phyloP scores from a whole-genome alignment of 805 yeast species.

The Yamadazyma sp. region DNA sequence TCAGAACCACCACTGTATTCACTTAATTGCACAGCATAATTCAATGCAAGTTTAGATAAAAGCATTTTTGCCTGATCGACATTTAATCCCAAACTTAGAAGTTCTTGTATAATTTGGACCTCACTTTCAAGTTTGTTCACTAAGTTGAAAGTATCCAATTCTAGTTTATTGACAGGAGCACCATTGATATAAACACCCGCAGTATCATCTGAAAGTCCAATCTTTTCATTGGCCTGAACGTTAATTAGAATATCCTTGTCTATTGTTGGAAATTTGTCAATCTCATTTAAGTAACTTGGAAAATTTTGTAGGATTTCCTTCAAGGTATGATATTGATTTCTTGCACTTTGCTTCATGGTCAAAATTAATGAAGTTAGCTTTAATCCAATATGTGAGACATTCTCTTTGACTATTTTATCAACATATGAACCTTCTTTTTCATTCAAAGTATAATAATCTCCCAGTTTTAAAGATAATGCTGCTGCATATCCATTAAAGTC shows the following conservation, averaged over 20 bases:
- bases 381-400: slow-evolving; percentile 30
- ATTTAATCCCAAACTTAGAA: slow-evolving; percentile 28
- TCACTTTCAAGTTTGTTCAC: slow-evolving; percentile 35
- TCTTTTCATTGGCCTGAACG: slow-evolving; percentile 15
- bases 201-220: slow-evolving; percentile 37
- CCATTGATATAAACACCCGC: slow-evolving; percentile 71
- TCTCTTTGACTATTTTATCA: slow-evolving; percentile 15
- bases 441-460: slow-evolving; percentile 43
- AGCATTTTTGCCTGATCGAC: slow-evolving; percentile 30
- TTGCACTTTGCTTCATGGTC: slow-evolving; percentile 11
- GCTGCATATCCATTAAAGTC: slow-evolving; percentile 62
- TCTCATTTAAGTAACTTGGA: slow-evolving; percentile 36
- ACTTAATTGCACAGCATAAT: slow-evolving; percentile 37
- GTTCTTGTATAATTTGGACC: slow-evolving; percentile 19
- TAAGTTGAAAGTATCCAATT: slow-evolving; percentile 42
- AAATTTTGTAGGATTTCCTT: slow-evolving; percentile 45
- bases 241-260: slow-evolving; percentile 3
- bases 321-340: slow-evolving; percentile 32
- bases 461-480: slow-evolving; percentile 51
- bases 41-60: slow-evolving; percentile 34
- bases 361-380: slow-evolving; percentile 41
- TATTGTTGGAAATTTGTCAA: not conserved
- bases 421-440: not conserved
- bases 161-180: slow-evolving; percentile 47
- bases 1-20: slow-evolving; percentile 37